Evolutionary conservation across 768 basidiomycete genomes (phyloP).

Genomic region (Dacryopinax spathularia): DNA sequence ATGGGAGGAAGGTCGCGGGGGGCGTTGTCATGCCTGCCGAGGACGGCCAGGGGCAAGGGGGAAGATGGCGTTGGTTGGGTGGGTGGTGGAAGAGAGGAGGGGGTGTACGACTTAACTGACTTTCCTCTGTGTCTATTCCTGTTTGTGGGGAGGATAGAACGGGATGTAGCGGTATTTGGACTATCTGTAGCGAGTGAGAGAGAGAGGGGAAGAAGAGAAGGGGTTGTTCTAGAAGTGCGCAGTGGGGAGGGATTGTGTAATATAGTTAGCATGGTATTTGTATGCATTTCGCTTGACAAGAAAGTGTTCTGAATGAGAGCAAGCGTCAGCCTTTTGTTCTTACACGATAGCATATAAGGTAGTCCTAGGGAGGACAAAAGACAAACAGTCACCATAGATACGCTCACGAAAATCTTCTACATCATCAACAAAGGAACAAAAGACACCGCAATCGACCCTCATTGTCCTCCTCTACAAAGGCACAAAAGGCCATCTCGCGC

Average conservation of each 20-base stretch:
- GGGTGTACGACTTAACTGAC: not conserved
- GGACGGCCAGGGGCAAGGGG: not conserved
- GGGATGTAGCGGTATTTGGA: not conserved
- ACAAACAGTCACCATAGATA: not conserved
- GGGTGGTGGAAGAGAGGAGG: not conserved
- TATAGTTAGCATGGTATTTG: not conserved
- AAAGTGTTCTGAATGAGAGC: not conserved
- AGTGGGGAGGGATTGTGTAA: no score
- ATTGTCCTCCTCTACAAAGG: no score
- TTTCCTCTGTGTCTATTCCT: no score
- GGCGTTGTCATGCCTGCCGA: not conserved
- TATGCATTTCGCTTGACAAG: not conserved
- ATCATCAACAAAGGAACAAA: not conserved
- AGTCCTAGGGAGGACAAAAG: not conserved
- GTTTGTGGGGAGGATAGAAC: not conserved
- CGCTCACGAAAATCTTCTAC: no score
- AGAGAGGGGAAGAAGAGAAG: no score
- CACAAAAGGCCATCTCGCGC: no score
- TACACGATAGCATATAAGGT: not conserved
- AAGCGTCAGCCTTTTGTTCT: not conserved
- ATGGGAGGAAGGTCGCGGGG: not conserved
- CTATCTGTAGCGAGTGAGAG: no score
- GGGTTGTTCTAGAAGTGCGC: no score
- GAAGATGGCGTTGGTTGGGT: not conserved
- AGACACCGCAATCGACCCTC: no score